phyloP scores from a whole-genome alignment of 192 early-diverging fungal genomes.

The Dissophora ornata region DNA sequence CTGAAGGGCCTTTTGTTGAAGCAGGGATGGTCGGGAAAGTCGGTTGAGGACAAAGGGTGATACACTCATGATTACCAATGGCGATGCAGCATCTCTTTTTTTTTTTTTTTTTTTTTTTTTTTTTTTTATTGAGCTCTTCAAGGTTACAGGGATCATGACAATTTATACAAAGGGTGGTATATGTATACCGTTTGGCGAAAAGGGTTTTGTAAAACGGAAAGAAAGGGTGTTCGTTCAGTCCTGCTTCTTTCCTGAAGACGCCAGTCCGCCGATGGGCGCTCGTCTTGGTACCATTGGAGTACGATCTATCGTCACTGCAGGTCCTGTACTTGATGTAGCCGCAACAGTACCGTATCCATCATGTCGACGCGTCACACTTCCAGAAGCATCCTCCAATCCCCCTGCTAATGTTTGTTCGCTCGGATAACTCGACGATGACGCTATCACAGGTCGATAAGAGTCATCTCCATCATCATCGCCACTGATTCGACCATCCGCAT shows the following conservation, averaged over 20 bases:
- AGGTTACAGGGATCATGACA: no score
- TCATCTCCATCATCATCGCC: slow-evolving; percentile 4
- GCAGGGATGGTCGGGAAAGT: no score
- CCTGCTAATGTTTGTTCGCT: slow-evolving; percentile 2
- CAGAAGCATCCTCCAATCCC: neutral
- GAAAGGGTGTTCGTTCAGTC: neutral
- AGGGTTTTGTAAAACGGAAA: neutral
- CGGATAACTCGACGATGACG: neutral
- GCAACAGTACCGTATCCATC: slow-evolving; percentile 38
- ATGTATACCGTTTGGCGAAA: no score
- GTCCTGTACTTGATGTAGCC: neutral
- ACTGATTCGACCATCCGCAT: neutral
- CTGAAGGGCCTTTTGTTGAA: no score
- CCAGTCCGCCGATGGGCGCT: neutral
- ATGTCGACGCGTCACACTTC: slow-evolving; percentile 24
- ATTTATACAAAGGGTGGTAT: no score
- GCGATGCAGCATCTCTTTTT: no score
- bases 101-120: no score
- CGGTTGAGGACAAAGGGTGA: no score
- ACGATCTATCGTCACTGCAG: neutral
- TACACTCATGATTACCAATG: no score
- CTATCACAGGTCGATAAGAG: slow-evolving; percentile 7
- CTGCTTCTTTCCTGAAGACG: slow-evolving; percentile 24
- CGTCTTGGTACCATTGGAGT: slow-evolving; percentile 3
- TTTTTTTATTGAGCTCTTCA: no score